Base-by-base conservation (phyloP, 2,329 filamentous ascomycete species). In the Fusarium torulosum region DNA sequence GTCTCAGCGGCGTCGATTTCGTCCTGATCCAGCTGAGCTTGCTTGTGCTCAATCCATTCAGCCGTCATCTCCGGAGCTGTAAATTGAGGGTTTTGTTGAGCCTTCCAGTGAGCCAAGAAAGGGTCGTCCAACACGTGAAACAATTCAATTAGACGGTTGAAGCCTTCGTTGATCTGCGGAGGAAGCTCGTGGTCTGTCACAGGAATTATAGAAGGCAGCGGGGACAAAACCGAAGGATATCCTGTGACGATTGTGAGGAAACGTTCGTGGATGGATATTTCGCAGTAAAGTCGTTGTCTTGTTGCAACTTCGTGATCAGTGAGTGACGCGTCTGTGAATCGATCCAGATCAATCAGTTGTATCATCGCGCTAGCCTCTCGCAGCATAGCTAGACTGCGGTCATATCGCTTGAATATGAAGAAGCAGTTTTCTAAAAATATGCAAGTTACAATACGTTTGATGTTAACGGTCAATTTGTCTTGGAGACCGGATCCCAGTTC, bases 261-360 rank as follows among this genome's bases (percentile, higher is more conserved):
- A 2, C 86, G 81, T 67, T 88, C 85, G 62, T 87, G 84, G n/a
- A 87, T 84, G 59, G 83, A 87, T 9, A 81, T 80, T 61, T 86
- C 81, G 83, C 85, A 87, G 71, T 87, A 86, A 0, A 86, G 71
- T 0, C 85, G 77, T 57, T 85, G 83, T 7, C 67, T 53, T 0
- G 66, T 63, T 1, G 66, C 60, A 3, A 69, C 29, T 13, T 72
- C 69, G 15, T 72, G 59, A 8, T 70, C 53, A 10, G 37, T 53
- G 20, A 66, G 17, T 7, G 53, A 45, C 0, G 59, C 60, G 25
- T 72, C 60, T 4, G 55, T 60, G 37, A 41, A 57, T 7, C 59
- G 51, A 11, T 71, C 62, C 1, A 73, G 38, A 2, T 67, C 51
- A 2, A 74, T 58, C 35, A 70, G 57, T 6, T 75, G 72, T 4